Evolutionary conservation across 2,329 filamentous ascomycete species (phyloP).

Genomic region (Ophiostoma sp.): DNA sequence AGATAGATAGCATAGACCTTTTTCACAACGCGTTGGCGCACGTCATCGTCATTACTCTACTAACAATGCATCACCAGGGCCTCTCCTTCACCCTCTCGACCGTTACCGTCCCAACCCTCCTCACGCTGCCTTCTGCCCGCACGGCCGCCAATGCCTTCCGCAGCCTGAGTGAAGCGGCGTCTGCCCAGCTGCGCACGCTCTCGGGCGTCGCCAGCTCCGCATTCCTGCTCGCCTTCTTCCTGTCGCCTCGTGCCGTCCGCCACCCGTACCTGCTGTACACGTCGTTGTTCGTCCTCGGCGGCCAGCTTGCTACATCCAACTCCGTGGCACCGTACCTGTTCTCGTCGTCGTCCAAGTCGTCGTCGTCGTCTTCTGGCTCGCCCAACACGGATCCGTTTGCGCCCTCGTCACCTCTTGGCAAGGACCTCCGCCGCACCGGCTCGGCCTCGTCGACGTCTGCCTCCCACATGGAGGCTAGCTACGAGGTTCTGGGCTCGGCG

Average conservation of each 20-base stretch:
- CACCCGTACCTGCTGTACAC: constrained; percentile 94
- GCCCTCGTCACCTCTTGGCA: constrained; percentile 32
- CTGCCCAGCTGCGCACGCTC: constrained; percentile 66
- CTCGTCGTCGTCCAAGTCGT: constrained; percentile 29
- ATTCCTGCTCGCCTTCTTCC: constrained; percentile 73
- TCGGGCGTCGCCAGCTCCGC: constrained; percentile 68
- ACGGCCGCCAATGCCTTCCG: constrained; percentile 69
- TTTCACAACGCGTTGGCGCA: background rate
- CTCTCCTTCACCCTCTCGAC: constrained; percentile 81
- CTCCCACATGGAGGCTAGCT: constrained; percentile 65
- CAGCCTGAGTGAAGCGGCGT: constrained; percentile 63
- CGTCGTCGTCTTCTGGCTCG: constrained; percentile 29
- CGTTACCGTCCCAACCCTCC: constrained; percentile 75
- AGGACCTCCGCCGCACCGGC: constrained; percentile 4
- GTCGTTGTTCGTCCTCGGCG: constrained; percentile 64
- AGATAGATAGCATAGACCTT: constrained; percentile 38
- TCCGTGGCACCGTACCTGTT: constrained; percentile 49
- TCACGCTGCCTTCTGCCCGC: constrained; percentile 74
- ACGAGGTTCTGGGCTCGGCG: constrained; percentile 51
- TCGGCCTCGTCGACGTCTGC: constrained; percentile 31
- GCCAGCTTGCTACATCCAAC: constrained; percentile 55
- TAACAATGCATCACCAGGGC: constrained; percentile 58
- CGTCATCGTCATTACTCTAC: background rate
- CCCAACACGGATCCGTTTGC: constrained; percentile 7
- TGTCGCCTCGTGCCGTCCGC: constrained; percentile 72